These are phyloP conservation scores for Fremontodendron californicum DNA, from an alignment of 345 rosid genomes.

Conservation along the genomic window DNA sequence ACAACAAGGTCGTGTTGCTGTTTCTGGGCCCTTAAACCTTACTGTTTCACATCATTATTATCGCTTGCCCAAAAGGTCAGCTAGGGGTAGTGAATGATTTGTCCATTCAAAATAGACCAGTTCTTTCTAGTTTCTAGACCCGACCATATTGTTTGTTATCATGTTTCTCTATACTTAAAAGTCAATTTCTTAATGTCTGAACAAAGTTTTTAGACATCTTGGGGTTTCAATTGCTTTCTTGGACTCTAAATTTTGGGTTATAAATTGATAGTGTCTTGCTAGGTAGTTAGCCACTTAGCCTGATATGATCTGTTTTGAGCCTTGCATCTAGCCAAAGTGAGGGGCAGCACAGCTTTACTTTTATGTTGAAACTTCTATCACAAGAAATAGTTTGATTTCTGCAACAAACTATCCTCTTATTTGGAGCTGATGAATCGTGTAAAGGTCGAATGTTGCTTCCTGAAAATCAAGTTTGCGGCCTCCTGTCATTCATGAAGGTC, in stretches of 20 bases:
- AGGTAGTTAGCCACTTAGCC: neutral
- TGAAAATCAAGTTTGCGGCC: neutral
- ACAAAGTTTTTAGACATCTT: neutral
- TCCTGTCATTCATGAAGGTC: neutral
- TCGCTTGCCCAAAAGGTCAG: neutral
- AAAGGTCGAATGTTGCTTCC: neutral
- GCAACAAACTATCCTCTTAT: neutral
- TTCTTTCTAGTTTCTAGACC: neutral
- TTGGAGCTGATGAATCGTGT: neutral
- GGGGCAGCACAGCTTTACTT: neutral
- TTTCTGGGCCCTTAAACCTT: neutral
- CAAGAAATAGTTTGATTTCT: neutral
- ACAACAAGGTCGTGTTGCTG: neutral
- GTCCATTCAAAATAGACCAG: neutral
- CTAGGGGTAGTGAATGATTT: neutral
- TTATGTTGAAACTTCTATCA: neutral
- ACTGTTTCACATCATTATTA: neutral
- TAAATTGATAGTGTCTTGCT: neutral
- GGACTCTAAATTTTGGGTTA: neutral
- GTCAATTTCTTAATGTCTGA: neutral
- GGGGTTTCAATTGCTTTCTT: neutral
- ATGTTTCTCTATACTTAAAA: neutral
- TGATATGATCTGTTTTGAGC: neutral
- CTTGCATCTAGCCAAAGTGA: neutral
- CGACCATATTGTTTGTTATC: neutral